Evolutionary conservation across 2,329 filamentous ascomycete genomes (phyloP), one percentile per base, ranked within the genome.

Genomic region (Fusarium tuaranense): DNA sequence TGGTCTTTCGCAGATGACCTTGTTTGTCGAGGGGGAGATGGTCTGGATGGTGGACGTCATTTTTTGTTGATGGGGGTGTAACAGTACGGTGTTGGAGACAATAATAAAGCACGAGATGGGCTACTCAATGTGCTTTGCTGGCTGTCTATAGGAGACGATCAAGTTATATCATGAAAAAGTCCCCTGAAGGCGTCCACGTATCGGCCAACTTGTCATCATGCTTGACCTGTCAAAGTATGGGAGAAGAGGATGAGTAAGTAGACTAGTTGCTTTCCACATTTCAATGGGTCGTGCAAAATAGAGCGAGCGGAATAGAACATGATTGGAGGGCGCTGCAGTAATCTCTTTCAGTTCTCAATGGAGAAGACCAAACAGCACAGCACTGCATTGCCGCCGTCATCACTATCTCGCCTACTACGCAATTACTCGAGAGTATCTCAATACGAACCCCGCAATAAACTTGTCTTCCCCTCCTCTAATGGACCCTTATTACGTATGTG

Each of bases 21-120:
- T 91, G 84, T 96, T 95, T 72, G 95, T 98, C 72, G 91, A 92
- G 64, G 95, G 95, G 4, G 95, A 98, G 83, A 98, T 95, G 74
- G 95, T 98, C 30, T 86, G 91, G 76, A 92, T 86, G 39, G 86
- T 90, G 78, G 88, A 85, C 69, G 90, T 89, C 90, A 92, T 92
- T 63, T 70, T 86, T 78, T 27, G 62, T 30, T 10, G 46, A 48
- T 30, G 1, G 25, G 10, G 2, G 12, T 38, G 27, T 34, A 4
- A 4, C 9, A 20, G 7, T 53, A 10, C 9, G 16, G 9, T 3
- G 25, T 53, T 32, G 20, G 7, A 48, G 44, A 25, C 2, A 27
- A 27, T 27, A 7, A 27, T 27, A 27, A 27, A 27, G 25, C 25
- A 27, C 25, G 25, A 7, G 25, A 27, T 5, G 25, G 25, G 25